Evolutionary conservation across 2,329 filamentous ascomycete species (phyloP).

Genomic region (Diaporthe ampelina): DNA sequence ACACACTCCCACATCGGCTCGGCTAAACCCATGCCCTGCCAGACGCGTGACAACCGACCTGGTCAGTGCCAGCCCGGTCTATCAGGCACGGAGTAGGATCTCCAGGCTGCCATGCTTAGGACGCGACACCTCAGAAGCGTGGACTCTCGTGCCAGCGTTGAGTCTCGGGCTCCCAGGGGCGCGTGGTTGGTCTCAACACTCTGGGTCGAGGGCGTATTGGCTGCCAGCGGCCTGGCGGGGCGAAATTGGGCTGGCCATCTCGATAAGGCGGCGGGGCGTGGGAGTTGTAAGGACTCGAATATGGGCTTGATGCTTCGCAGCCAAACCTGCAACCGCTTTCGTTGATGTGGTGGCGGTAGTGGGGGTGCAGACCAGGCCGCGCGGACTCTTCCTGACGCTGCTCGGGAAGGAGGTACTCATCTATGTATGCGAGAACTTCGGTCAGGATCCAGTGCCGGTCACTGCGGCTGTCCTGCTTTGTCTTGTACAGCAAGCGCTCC

Average conservation of each 20-base stretch:
- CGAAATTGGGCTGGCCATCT: background rate
- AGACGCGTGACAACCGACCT: slow-evolving; percentile 4
- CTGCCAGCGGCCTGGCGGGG: slow-evolving; percentile 9
- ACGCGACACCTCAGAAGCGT: slow-evolving; percentile 22
- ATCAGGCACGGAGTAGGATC: background rate
- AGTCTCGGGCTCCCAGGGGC: slow-evolving; percentile 18
- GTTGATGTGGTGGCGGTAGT: background rate
- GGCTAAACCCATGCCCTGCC: background rate
- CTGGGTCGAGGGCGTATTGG: background rate
- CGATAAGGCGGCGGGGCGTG: background rate
- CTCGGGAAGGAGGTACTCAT: slow-evolving; percentile 12
- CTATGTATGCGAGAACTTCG: slow-evolving; percentile 14
- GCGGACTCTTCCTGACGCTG: background rate
- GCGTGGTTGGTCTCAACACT: background rate
- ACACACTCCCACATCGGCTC: background rate
- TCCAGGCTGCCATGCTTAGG: background rate
- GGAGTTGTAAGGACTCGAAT: background rate
- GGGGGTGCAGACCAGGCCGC: background rate
- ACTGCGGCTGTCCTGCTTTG: background rate
- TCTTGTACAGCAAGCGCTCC: slow-evolving; percentile 12
- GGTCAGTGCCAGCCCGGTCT: background rate
- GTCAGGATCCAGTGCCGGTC: slow-evolving; percentile 30
- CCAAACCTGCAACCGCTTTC: slow-evolving; percentile 5
- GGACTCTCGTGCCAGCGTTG: slow-evolving; percentile 11
- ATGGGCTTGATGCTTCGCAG: background rate